Evolutionary conservation across 108 stramenopile species (phyloP).

Genomic region (Aurantiochytrium sp.): DNA sequence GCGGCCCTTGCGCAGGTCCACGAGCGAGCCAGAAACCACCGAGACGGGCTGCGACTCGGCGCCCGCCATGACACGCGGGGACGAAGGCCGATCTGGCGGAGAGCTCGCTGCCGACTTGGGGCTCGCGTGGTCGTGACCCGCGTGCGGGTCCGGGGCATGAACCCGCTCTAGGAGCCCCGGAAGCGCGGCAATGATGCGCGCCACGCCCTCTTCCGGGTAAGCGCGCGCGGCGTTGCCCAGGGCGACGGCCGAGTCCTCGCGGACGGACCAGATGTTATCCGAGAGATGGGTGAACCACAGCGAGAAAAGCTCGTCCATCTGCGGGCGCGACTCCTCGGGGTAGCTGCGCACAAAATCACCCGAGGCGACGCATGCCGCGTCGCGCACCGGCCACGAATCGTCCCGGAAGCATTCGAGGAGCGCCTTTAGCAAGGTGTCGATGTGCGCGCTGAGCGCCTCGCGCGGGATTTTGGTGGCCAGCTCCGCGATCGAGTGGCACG

Average conservation of each 20-base stretch:
- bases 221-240: conserved; percentile 78
- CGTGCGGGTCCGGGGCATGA: background rate
- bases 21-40: background rate
- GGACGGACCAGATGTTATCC: conserved; percentile 93
- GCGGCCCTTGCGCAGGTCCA: background rate
- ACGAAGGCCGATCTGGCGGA: conserved; percentile 32
- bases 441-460: conserved; percentile 38
- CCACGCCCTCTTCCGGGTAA: conserved; percentile 66
- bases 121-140: conserved; percentile 60
- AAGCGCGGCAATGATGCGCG: conserved; percentile 45
- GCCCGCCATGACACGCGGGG: conserved; percentile 42
- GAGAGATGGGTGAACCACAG: conserved; percentile 88
- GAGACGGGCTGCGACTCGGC: background rate
- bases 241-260: conserved; percentile 86
- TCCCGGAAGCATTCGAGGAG: conserved; percentile 94
- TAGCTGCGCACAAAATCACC: conserved; percentile 77
- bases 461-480: conserved; percentile 70
- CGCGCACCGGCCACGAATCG: conserved; percentile 95
- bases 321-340: conserved; percentile 76
- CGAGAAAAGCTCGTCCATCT: conserved; percentile 72
- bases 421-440: conserved; percentile 58
- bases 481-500: conserved; percentile 91
- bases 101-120: background rate
- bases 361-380: conserved; percentile 89
- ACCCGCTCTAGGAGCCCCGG: background rate